Conservation (phyloP, 1,139 yeast genomes). For the Hansenula sp. region DNA sequence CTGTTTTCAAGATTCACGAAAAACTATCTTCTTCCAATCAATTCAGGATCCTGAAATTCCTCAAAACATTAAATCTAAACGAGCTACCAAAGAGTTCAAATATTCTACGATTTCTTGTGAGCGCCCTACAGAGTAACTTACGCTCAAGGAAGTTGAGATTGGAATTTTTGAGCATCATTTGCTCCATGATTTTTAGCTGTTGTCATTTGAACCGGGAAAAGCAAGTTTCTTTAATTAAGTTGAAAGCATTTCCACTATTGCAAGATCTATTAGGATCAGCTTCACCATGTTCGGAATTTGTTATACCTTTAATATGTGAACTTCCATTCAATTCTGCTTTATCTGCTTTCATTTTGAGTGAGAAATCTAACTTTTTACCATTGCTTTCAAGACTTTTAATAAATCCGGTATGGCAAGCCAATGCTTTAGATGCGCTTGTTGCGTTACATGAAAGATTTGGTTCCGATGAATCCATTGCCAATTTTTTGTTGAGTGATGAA, state of each 20-base stretch:
- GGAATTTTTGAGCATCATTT: constrained; percentile 39
- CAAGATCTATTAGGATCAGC: constrained; percentile 42
- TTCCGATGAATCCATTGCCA: constrained; percentile 11
- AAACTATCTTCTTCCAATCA: constrained; percentile 32
- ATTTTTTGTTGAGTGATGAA: constrained; percentile 10
- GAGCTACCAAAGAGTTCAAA: constrained; percentile 11
- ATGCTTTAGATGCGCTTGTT: constrained; percentile 55
- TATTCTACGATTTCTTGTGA: constrained; percentile 27
- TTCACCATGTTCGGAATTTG: constrained; percentile 55
- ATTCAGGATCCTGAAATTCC: constrained; percentile 37
- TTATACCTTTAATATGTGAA: constrained; percentile 62
- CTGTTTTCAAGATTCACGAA: constrained; percentile 38
- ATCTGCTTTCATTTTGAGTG: constrained; percentile 36
- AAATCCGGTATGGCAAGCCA: constrained; percentile 70
- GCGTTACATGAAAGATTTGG: constrained; percentile 14
- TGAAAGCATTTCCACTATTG: constrained; percentile 53
- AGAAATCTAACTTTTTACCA: constrained; percentile 37
- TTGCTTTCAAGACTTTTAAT: constrained; percentile 45
- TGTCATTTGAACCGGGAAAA: constrained; percentile 53
- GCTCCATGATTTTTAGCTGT: constrained; percentile 48
- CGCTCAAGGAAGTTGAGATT: constrained; percentile 33
- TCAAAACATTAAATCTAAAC: constrained; percentile 24
- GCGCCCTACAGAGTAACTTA: constrained; percentile 11
- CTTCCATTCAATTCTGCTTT: constrained; percentile 46
- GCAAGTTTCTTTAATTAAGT: constrained; percentile 49